Evolutionary conservation across 129 eudicot genomes (phyloP).

Genomic region (Heracleum sosnowskyi): DNA sequence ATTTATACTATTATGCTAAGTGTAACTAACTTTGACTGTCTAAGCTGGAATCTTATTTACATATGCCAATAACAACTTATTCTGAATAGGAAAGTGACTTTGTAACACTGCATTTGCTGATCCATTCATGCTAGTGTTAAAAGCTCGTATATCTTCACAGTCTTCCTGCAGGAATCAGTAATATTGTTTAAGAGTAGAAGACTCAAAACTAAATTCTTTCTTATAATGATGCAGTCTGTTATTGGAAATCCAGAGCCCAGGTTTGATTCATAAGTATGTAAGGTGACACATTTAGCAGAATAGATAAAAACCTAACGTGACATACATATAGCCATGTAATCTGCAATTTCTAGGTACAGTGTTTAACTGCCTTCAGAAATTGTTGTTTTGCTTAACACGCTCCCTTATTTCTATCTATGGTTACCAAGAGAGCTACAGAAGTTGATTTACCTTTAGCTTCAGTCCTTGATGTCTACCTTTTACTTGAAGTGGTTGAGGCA

Average conservation of each 20-base stretch:
- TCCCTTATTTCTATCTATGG: background rate
- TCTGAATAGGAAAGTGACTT: too few relatives aligned
- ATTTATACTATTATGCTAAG: too few relatives aligned
- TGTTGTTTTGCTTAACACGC: background rate
- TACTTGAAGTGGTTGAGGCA: slow-evolving; percentile 25
- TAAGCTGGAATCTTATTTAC: too few relatives aligned
- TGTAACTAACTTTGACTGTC: too few relatives aligned
- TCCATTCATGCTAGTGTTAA: too few relatives aligned
- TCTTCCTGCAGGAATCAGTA: slow-evolving; percentile 41
- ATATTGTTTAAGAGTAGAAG: background rate
- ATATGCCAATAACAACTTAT: too few relatives aligned
- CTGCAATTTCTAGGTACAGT: background rate
- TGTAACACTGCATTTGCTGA: too few relatives aligned
- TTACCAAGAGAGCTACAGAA: background rate
- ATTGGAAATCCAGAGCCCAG: background rate
- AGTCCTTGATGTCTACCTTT: slow-evolving; percentile 32
- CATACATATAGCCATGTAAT: too few relatives aligned
- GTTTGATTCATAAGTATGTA: background rate
- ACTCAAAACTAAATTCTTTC: background rate
- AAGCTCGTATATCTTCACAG: too few relatives aligned
- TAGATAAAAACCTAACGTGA: too few relatives aligned
- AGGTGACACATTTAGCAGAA: too few relatives aligned
- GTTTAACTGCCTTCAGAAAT: background rate
- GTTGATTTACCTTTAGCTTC: slow-evolving; percentile 45
- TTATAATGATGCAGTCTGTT: too few relatives aligned